Percentiles rank a stretch among this genome's conserved stretches.
phyloP scores from a whole-genome alignment of 371 early-diverging fungal genomes.

The Dipsacomyces acuminosporus region DNA sequence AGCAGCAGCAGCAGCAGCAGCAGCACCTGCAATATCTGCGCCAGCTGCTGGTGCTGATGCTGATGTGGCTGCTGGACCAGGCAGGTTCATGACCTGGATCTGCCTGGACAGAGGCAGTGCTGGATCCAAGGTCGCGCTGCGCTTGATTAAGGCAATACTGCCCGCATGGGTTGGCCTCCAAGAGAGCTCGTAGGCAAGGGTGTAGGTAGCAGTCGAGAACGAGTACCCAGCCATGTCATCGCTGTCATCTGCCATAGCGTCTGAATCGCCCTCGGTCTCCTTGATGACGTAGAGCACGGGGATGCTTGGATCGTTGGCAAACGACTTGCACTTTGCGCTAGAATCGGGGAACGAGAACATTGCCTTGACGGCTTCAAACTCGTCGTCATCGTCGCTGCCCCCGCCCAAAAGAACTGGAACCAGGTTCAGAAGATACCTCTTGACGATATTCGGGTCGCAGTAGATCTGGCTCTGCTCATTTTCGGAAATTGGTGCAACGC shows the following conservation, averaged over 20 bases:
- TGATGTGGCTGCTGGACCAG: conserved; percentile 68
- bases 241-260: not conserved
- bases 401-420: conserved; percentile 71
- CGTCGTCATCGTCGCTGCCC: conserved; percentile 57
- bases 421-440: conserved; percentile 66
- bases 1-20: conserved; percentile 52
- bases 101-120: conserved; percentile 71
- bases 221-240: conserved; percentile 1
- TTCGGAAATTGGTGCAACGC: conserved; percentile 6
- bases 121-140: conserved; percentile 68
- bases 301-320: conserved; percentile 70
- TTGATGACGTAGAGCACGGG: conserved; percentile 78
- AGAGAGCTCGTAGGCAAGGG: conserved; percentile 68
- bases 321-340: conserved; percentile 66
- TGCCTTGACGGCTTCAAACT: conserved; percentile 35
- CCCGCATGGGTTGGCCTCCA: conserved; percentile 72
- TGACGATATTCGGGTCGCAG: conserved; percentile 59
- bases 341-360: conserved; percentile 66
- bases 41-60: not conserved
- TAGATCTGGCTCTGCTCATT: conserved; percentile 10
- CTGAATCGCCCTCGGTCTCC: conserved; percentile 56
- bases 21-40: conserved; percentile 47
- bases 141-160: conserved; percentile 86
- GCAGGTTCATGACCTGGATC: conserved; percentile 86
- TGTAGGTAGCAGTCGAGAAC: conserved; percentile 50